Base-by-base conservation (phyloP, 768 basidiomycete species). In the Cystofilobasidium bisporidii region DNA sequence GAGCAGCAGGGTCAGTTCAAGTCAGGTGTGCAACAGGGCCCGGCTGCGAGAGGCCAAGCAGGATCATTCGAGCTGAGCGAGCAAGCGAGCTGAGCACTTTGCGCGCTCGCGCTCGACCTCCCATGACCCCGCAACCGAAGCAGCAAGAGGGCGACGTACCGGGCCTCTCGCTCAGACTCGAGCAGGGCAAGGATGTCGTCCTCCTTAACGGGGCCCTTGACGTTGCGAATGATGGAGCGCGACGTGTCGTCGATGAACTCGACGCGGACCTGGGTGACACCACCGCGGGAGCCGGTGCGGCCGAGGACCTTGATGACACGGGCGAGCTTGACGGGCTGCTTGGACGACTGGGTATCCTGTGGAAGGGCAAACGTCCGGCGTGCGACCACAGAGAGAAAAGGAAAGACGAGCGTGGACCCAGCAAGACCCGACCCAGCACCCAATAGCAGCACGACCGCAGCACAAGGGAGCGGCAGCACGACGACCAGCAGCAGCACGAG, bases 241-340 rank as follows among this genome's bases (percentile, higher is more conserved):
- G 86, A 85, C 64, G 89, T 85, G 78, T 98, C 93, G 78, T 98
- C 94, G 88, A 98, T 87, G 82, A 99, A 96, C 78, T 98, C 96
- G 73, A 99, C 96, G 72, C 94, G 91, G 80, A 97, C 93, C 82
- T 97, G 93, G 70, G 92, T 97, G 75, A 98, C 92, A 81, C 94
- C 94, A 81, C 94, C 94, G 78, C 94, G 90, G 74, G 93, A 97
- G 71, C 94, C 94, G 77, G 96, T 99, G 75, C 96, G 87, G 76
- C 96, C 96, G 75, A 98, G 87, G 78, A 98, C 92, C 89, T 92
- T 94, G 82, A 89, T 86, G 73, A 96, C 92, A 83, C 88, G 91
- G 73, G 93, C 96, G 77, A 98, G 90, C 80, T 97, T 96, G 76
- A 96, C 93, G 74, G 89, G 87, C 71, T 85, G 83, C 86, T 92